Base-by-base conservation (phyloP, 177 flowering plant genomes). In the Vitis hybrid region DNA sequence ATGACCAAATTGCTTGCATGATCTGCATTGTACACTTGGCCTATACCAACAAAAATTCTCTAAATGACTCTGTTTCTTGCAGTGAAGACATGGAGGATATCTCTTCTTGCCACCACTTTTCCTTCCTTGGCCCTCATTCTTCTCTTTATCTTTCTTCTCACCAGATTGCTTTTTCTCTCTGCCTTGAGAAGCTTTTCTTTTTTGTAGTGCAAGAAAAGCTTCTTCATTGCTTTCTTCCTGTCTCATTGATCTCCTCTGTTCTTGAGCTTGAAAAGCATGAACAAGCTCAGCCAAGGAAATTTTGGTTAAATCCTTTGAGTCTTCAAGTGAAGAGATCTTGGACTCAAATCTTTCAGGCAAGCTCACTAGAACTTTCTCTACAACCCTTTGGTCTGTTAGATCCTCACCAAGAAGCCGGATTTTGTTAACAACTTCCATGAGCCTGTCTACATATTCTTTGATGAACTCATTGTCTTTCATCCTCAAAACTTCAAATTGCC, bases 401-500 rank as follows among this genome's bases (percentile, higher is more conserved):
- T 70, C 55, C 2, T 30, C 19, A 7, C 56, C 56, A 6, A 56
- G 19, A 9, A 70, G 11, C 24, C 24, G 55, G 1, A 70, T 49
- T 6, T 70, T 15, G 56, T 64, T 62, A 16, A 19, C 68, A 16
- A 70, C 9, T 18, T 46, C 27, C 14, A 55, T 16, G 10, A 64
- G 18, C 11, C 21, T 64, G 16, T 70, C 56, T 4, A 46, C 6
- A 48, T 35, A 70, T 2, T 64, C 68, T 1, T 64, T 56, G 12
- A 62, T 3, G 2, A 18, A 19, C 46, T 70, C 61, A 1, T n/a
- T 11, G 11, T 62, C 61, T 32, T 62, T 61, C 68, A 70, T 70
- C 19, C 15, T 70, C 14, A 16, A n/a, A 4, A 56, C n/a, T 40
- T 70, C 68, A 70, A 70, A 64, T 3, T 70, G 59, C 40, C 73